A percentile compares a stretch with the other conserved stretches of the same genome.
Evolutionary conservation across 2,329 filamentous ascomycete genomes (phyloP).

Genomic region (Aspergillus quadricinctus): DNA sequence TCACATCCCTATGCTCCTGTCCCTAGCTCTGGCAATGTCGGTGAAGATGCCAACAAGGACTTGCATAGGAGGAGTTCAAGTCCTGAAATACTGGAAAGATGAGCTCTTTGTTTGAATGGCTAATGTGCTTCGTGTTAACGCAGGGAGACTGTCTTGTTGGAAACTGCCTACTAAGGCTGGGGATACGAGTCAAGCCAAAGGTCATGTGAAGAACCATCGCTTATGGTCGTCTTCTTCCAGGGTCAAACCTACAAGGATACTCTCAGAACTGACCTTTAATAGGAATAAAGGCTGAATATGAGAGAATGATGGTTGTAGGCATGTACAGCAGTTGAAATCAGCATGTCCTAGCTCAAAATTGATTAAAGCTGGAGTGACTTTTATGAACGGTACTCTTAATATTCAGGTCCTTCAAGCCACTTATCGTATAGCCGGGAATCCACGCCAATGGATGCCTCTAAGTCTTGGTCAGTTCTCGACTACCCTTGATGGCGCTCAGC

Average conservation of each 20-base stretch:
- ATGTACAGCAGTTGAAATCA: neutral
- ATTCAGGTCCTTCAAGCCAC: neutral
- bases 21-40: slow-evolving; percentile 20
- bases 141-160: neutral
- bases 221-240: too few relatives aligned
- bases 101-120: neutral
- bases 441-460: too few relatives aligned
- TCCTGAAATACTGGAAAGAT: slow-evolving; percentile 1
- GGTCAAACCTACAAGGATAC: too few relatives aligned
- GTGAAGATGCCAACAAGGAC: slow-evolving; percentile 20
- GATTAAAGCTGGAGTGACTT: neutral
- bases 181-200: neutral
- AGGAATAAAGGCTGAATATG: neutral
- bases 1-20: slow-evolving; percentile 25
- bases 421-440: neutral
- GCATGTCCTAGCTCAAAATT: neutral
- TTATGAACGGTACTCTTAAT: neutral
- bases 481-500: neutral
- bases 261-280: neutral
- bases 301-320: neutral
- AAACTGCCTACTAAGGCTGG: neutral
- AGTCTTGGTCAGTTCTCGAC: neutral
- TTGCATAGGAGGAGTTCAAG: slow-evolving; percentile 7
- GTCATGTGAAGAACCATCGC: neutral
- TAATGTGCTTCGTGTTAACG: neutral